These are phyloP conservation scores for Amesomyces nigricolor DNA, from an alignment of 2,329 filamentous ascomycete species.

Conservation along the genomic window DNA sequence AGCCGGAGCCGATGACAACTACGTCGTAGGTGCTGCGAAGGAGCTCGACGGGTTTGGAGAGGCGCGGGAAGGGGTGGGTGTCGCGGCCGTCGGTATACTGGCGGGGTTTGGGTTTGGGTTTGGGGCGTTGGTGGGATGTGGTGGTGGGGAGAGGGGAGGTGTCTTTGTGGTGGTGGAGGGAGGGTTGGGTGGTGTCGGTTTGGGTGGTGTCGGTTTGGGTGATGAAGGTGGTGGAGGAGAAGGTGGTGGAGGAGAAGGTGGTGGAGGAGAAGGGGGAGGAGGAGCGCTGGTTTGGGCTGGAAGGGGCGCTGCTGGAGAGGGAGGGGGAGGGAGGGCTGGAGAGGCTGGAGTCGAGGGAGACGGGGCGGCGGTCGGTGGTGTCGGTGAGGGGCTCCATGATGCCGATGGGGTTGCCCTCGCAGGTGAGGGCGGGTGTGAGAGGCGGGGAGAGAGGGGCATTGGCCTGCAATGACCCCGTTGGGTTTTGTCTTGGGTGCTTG, in stretches of 20 bases:
- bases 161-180: neutral
- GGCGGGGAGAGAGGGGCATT: conserved; percentile 23
- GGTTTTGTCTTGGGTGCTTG: conserved; percentile 7
- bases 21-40: conserved; percentile 56
- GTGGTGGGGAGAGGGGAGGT: conserved; percentile 28
- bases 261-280: conserved; percentile 1
- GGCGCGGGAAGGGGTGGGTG: conserved; percentile 42
- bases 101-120: conserved; percentile 27
- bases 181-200: conserved; percentile 9
- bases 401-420: conserved; percentile 7
- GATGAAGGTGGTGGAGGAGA: conserved; percentile 3
- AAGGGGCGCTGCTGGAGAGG: neutral
- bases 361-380: neutral
- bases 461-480: conserved; percentile 13
- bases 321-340: neutral
- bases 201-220: conserved; percentile 11
- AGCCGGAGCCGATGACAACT: conserved; percentile 64
- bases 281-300: conserved; percentile 1
- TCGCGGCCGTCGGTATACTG: conserved; percentile 28
- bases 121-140: conserved; percentile 30
- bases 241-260: conserved; percentile 7
- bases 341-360: conserved; percentile 9
- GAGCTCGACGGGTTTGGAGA: conserved; percentile 52
- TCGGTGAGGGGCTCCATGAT: conserved; percentile 1
- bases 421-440: conserved; percentile 20